These are phyloP conservation scores for Dorcoceras hygrometricum DNA, from an alignment of 257 asterid genomes.

Conservation along the genomic window DNA sequence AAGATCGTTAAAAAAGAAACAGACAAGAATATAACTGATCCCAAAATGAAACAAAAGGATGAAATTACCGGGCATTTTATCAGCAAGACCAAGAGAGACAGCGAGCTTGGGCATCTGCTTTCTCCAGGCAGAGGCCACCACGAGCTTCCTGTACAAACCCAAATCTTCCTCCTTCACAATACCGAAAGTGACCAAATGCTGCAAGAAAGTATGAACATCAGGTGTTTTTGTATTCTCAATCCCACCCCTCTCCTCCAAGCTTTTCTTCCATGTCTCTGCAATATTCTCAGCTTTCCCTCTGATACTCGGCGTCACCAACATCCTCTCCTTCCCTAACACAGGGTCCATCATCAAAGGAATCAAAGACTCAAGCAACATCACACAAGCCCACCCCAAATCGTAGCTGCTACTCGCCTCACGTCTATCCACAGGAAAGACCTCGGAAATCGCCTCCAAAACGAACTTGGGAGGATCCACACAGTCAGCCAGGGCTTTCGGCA, in stretches of 20 bases:
- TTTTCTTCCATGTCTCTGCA: constrained; percentile 93
- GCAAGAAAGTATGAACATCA: constrained; percentile 95
- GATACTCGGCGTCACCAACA: constrained; percentile 83
- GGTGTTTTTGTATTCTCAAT: constrained; percentile 94
- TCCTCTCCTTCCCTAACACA: constrained; percentile 84
- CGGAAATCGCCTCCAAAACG: constrained; percentile 86
- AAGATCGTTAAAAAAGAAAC: neutral
- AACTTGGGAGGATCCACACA: constrained; percentile 96
- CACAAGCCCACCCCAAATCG: constrained; percentile 99
- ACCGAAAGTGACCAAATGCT: constrained; percentile 97
- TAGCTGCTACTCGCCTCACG: constrained; percentile 25
- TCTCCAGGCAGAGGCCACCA: constrained; percentile 99
- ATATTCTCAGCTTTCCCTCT: constrained; percentile 83
- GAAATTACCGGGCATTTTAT: constrained; percentile 87
- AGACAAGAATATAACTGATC: neutral
- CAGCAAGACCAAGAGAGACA: constrained; percentile 78
- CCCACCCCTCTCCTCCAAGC: constrained; percentile 98
- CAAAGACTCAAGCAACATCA: constrained; percentile 84
- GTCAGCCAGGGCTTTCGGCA: constrained; percentile 60
- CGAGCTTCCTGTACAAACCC: constrained; percentile 92
- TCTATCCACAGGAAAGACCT: constrained; percentile 77
- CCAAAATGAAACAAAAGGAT: constrained; percentile 14
- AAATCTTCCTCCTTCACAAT: constrained; percentile 79
- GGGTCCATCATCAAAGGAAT: constrained; percentile 97
- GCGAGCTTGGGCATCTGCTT: constrained; percentile 99